Base-by-base conservation (phyloP, 129 eudicot species). In the Lonicera japonica region DNA sequence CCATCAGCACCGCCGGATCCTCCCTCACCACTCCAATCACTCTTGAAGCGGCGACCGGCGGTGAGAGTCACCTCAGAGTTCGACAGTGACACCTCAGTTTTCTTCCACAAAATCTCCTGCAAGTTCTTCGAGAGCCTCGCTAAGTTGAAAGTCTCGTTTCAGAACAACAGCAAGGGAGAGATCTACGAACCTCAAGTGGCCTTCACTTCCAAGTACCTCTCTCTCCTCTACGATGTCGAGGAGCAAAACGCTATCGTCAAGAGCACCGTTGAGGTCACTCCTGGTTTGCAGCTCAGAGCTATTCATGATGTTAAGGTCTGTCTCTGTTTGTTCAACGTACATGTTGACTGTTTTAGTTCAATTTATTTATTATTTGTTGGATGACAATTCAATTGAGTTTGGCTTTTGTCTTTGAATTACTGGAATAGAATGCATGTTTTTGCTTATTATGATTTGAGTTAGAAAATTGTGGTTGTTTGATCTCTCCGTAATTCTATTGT, bases 101-200 rank as follows among this genome's bases (percentile, higher is more conserved):
- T 78, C 79, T 64, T 87, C 57, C 66, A 92, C 75, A 92, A 85
- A 68, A 54, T 88, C 11, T 92, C 98, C 11, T 82, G 95, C 79
- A 92, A 92, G 74, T 56, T 92, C 7, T 62, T 92, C 36, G 83
- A 87, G 17, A 73, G 64, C 58, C 60, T 92, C 14, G 95, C 84
- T 0, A 92, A 92, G 52, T 53, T 87, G 47, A 92, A 87, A 74
- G 51, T 87, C 14, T 67, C 84, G 10, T 87, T 92, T 54, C 82
- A 76, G 56, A 87, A 87, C 76, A 66, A 76, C 67, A 69, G 45
- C 56, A 74, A 76, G 43, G 98, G 98, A 16, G 82, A 87, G 64
- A 61, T 92, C 53, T 75, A 68, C 19, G 80, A 92, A 5, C 95
- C 91, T 36, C 91, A 78, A 34, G 5, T 92, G 25, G 51, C 78